Base-by-base conservation (phyloP, 805 yeast genomes). In the Pichia exigua region DNA sequence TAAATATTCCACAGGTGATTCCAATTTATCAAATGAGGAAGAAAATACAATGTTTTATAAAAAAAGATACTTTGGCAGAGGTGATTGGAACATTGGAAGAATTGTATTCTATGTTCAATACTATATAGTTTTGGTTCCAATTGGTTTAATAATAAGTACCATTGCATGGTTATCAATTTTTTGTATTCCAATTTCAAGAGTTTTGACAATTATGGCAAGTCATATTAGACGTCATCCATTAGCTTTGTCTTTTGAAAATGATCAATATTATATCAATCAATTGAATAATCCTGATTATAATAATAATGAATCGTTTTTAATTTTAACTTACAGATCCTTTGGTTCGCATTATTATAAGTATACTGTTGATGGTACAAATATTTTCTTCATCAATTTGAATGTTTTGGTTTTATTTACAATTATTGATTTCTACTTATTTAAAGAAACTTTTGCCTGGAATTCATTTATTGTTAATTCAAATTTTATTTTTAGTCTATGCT, bases 281-380 rank as follows among this genome's bases (percentile, higher is more conserved):
- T 48, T 60, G n/a, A 26, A 42, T 17, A 42, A 49, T 26, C 46
- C 51, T 6, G 21, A 27, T 20, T 57, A 58, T 4, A 54, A 75
- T 46, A 73, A 80, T 46, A 76, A 79, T 60, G 81, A 77, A 57
- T 70, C 81, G 24, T 81, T 94, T 51, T 68, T 94, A 47, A 73
- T 94, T 42, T 90, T 97, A 68, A 91, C 98, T 1, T 92, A 89
- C 69, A 79, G 98, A 62, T 88, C 95, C 51, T 82, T 89, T 57
- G 98, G 98, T 1, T 76, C 81, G 65, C 96, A 90, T 65, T 94
- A 94, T 69, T 94, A 91, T 73, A 94, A 94, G 72, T 91, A 87
- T 67, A 94, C 99, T 0, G 87, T 94, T 46, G 97, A 88, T 57
- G 99, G 99, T 54, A 91, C 97, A 2, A 92, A 94, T 66, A 86